Base-by-base conservation (phyloP, 192 early-diverging fungal species). In the Rhizoclosmatium globosum region DNA sequence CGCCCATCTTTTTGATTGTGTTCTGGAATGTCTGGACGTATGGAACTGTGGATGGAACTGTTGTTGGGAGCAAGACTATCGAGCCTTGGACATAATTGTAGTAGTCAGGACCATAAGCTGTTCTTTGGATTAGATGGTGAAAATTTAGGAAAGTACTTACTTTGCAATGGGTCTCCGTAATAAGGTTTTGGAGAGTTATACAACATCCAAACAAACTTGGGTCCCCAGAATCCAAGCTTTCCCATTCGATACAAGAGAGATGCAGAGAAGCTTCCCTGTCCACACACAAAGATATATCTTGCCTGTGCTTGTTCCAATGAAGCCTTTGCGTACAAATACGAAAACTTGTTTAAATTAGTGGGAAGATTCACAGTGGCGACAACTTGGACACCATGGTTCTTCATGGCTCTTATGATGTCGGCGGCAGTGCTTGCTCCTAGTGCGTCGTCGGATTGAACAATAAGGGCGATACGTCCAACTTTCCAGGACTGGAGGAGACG, bases 161-260 rank as follows among this genome's bases (percentile, higher is more conserved):
- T 38, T 64, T 38, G 7, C 6, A 64, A 19, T 7, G 39, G 23
- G 11, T 38, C 21, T 53, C 50, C 50, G 23, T 64, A 64, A 64
- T 53, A 53, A 7, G 50, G 50, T 53, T 53, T 53, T 7, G 50
- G 50, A 13, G 50, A 53, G 17, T 53, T 53, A 86, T 64, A 65
- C 13, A 3, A 21, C 62, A 64, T 64, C 62, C 62, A 64, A 21
- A 64, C 62, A 23, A 23, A 64, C 15, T 64, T 64, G 15, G 0
- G 31, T 11, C 62, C 62, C 21, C 21, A 64, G 3, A 64, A 13
- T 39, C 62, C 62, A 15, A 21, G 21, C 13, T 41, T 21, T 17
- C 62, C 62, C 9, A 64, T 38, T 23, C 31, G 9, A 23, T 64
- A 64, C 31, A 64, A 13, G 13, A 64, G 19, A 21, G 4, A 15